Evolutionary conservation across 176 grass and related monocot species (phyloP).

Genomic region (Phoenix dactylifera): DNA sequence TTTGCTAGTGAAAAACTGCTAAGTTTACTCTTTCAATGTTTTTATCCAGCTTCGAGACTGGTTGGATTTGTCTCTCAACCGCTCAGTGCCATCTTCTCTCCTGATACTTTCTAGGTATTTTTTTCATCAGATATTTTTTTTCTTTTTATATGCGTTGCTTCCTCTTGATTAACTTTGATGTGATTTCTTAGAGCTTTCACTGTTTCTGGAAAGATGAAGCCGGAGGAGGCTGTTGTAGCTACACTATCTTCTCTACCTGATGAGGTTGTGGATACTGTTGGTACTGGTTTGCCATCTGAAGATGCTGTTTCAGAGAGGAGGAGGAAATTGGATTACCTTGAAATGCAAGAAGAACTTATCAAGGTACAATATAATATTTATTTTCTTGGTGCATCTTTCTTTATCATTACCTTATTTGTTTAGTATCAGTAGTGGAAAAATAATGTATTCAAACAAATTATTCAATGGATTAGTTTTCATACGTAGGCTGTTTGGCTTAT

Average conservation of each 20-base stretch:
- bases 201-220: conserved; percentile 93
- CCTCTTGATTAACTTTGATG: not conserved
- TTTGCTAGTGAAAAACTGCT: too few species aligned
- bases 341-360: conserved; percentile 99
- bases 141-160: not conserved
- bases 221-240: conserved; percentile 97
- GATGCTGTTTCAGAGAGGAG: conserved; percentile 96
- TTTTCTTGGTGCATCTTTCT: too few species aligned
- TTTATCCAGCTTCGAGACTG: conserved; percentile 70
- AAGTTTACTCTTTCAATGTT: not conserved
- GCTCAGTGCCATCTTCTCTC: conserved; percentile 87
- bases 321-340: conserved; percentile 87
- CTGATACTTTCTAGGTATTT: conserved; percentile 92
- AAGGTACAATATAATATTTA: conserved; percentile 38
- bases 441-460: too few species aligned
- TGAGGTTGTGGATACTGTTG: conserved; percentile 97
- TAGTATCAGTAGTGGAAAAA: too few species aligned
- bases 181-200: conserved; percentile 41
- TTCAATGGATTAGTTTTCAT: too few species aligned
- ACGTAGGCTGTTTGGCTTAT: too few species aligned
- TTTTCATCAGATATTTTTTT: not conserved
- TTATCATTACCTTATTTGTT: too few species aligned
- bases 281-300: conserved; percentile 90
- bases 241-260: conserved; percentile 96
- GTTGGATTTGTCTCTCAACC: conserved; percentile 94